Base-by-base conservation (phyloP, 1,284 basidiomycete species). In the Cryptococcus maquisensis region DNA sequence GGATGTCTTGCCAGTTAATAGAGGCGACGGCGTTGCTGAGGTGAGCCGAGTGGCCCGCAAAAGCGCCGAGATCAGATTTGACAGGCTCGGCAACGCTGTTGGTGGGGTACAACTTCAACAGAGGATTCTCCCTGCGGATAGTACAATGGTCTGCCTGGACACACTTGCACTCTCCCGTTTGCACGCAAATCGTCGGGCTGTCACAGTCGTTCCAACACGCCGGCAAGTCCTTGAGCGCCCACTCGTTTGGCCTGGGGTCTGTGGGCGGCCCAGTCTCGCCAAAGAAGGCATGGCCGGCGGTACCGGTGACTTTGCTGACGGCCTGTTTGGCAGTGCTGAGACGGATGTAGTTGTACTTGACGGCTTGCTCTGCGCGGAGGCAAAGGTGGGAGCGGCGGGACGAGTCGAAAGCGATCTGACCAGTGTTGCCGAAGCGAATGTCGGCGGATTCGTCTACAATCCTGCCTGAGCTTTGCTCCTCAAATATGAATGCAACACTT, bases 201-300 rank as follows among this genome's bases (percentile, higher is more conserved):
- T 62, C 57, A 54, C 76, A 77, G 54, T 75, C 69, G 61, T 77
- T 77, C 67, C 70, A 74, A 61, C 76, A 77, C 10, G 71, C 55
- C 5, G 69, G 71, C 3, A 75, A 55, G 21, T 67, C 60, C 46
- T 66, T 68, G n/a, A 71, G 51, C 7, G 61, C 63, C 76, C 76
- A 77, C 12, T 67, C 57, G 53, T 68, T 51, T 0, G 72, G 69
- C 23, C 45, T 28, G 3, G 28, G 20, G 18, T 52, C 49, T 8
- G 57, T 59, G 12, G 28, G 44, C 4, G 47, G 52, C 12, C 50
- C 50, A 38, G 49, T 40, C 23, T 51, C 46, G 9, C 44, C 49
- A 32, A 44, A 42, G 48, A 52, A 56, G 15, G 50, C 45, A 7
- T 54, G 47, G 42, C 53, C 47, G 21, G 45, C 55, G 7, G 47